Evolutionary conservation across 164 flowering plant genomes (phyloP).

Genomic region (Vitis riparia): DNA sequence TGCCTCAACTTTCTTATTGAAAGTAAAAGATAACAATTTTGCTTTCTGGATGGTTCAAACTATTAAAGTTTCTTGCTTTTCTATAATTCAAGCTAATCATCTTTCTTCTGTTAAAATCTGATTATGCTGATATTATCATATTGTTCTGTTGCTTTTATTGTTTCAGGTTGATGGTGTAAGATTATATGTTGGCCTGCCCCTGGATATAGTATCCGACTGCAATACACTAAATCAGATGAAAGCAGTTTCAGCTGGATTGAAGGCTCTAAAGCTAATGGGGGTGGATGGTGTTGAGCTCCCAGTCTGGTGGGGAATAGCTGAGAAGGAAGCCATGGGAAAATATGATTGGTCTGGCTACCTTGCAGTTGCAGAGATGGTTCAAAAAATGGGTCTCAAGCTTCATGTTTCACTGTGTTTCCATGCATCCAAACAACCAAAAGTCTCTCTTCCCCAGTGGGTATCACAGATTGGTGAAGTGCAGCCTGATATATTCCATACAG

Average conservation of each 20-base stretch:
- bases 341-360: conserved; percentile 84
- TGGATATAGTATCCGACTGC: conserved; percentile 68
- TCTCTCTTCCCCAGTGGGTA: conserved; percentile 83
- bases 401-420: conserved; percentile 82
- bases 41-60: neutral
- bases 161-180: conserved; percentile 43
- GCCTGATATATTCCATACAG: conserved; percentile 61
- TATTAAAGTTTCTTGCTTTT: neutral
- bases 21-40: no score
- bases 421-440: conserved; percentile 39
- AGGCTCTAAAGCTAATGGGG: conserved; percentile 86
- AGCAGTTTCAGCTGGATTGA: conserved; percentile 79
- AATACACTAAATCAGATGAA: conserved; percentile 54
- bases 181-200: conserved; percentile 78
- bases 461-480: conserved; percentile 56
- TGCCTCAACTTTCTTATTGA: neutral
- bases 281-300: conserved; percentile 95
- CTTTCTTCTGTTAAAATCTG: no score
- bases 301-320: conserved; percentile 91
- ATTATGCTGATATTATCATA: no score
- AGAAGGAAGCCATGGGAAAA: conserved; percentile 71
- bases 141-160: neutral
- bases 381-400: conserved; percentile 73
- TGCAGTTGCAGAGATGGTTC: conserved; percentile 75
- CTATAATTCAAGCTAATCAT: no score